Evolutionary conservation across 345 rosid species (phyloP).

Genomic region (Syzygium grande): DNA sequence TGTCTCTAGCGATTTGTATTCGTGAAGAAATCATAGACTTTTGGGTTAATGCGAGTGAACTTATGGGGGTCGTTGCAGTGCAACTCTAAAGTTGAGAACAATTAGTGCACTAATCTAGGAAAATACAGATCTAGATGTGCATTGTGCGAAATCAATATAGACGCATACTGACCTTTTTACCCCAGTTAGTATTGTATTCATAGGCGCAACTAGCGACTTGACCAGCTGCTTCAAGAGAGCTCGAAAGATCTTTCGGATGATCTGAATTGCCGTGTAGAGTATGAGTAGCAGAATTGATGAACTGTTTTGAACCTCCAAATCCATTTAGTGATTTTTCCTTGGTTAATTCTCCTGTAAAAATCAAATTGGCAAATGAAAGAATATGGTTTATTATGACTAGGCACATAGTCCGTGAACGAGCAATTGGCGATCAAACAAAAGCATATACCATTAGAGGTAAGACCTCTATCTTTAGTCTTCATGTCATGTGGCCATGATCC

Average conservation of each 20-base stretch:
- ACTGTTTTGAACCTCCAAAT: slow-evolving; percentile 37
- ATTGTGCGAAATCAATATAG: neutral
- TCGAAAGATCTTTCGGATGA: neutral
- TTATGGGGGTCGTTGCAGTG: neutral
- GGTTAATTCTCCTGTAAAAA: slow-evolving; percentile 6
- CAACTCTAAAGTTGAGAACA: neutral
- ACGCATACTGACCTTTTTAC: slow-evolving; percentile 26
- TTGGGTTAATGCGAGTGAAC: neutral
- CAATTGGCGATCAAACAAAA: neutral
- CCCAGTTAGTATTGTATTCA: slow-evolving; percentile 47
- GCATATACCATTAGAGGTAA: neutral
- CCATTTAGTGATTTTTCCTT: slow-evolving; percentile 5
- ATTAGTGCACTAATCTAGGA: neutral
- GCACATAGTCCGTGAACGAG: neutral
- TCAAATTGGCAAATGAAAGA: neutral
- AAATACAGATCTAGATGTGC: neutral
- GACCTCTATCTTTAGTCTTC: neutral
- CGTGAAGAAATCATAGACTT: neutral
- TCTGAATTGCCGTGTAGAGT: slow-evolving; percentile 31
- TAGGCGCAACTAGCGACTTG: slow-evolving; percentile 36
- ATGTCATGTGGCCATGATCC: slow-evolving; percentile 30
- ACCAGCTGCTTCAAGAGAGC: slow-evolving; percentile 22
- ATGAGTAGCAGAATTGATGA: slow-evolving; percentile 14
- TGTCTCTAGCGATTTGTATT: neutral
- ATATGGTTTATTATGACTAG: neutral